These are phyloP conservation scores for Podila epigama DNA, from an alignment of 192 early-diverging fungal species.

Conservation along the genomic window DNA sequence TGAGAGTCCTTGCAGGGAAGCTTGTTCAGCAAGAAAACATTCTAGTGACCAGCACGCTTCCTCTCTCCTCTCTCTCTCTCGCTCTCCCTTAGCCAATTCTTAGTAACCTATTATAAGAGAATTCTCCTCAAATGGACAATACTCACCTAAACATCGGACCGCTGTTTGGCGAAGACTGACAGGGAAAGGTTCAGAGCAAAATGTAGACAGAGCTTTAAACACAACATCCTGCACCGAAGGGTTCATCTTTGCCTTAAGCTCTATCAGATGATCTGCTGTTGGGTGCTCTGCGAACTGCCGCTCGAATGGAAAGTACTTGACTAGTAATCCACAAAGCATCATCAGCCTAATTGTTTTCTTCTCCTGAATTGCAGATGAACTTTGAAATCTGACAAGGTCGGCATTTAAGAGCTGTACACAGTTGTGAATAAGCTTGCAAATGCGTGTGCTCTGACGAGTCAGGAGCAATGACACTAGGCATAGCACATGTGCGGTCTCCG, in stretches of 20 bases:
- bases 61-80: too few relatives aligned
- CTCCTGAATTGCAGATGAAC: slow-evolving; percentile 53
- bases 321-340: slow-evolving; percentile 74
- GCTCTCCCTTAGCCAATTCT: too few relatives aligned
- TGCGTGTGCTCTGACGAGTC: slow-evolving; percentile 57
- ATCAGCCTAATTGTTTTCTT: slow-evolving; percentile 67
- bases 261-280: slow-evolving; percentile 32
- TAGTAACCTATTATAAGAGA: too few relatives aligned
- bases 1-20: too few relatives aligned
- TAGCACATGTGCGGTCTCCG: slow-evolving; percentile 59
- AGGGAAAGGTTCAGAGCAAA: slow-evolving; percentile 27
- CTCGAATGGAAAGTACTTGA: slow-evolving; percentile 84
- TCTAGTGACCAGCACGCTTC: too few relatives aligned
- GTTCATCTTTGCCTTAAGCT: slow-evolving; percentile 22
- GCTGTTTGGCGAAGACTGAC: slow-evolving; percentile 57
- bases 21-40: too few relatives aligned
- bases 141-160: slow-evolving; percentile 63
- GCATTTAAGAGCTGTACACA: slow-evolving; percentile 29
- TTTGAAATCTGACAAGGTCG: slow-evolving; percentile 59
- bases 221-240: slow-evolving; percentile 21
- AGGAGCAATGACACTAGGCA: slow-evolving; percentile 78
- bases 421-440: slow-evolving; percentile 35
- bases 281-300: slow-evolving; percentile 10
- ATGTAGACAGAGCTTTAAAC: slow-evolving; percentile 3
- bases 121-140: too few relatives aligned